phyloP scores from a whole-genome alignment of 2,329 filamentous ascomycete species.

The Colletotrichum zoysiae region DNA sequence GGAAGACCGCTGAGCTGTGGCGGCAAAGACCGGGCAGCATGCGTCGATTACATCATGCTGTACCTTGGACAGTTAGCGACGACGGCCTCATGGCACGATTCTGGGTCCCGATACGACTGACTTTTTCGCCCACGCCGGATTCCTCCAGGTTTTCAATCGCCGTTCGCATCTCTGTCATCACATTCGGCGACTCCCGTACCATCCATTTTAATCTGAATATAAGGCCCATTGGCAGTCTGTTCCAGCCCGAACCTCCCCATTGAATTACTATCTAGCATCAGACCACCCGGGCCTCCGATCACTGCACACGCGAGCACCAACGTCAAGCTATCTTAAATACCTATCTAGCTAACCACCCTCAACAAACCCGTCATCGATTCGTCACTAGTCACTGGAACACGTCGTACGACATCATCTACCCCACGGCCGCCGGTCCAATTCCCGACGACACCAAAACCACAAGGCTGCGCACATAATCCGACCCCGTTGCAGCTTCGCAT shows the following conservation, averaged over 20 bases:
- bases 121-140: constrained; percentile 31
- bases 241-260: not conserved
- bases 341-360: not conserved
- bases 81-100: constrained; percentile 40
- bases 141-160: constrained; percentile 34
- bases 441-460: constrained; percentile 22
- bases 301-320: constrained; percentile 12
- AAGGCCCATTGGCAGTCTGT: constrained; percentile 17
- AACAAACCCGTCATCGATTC: constrained; percentile 35
- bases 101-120: constrained; percentile 25
- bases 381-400: constrained; percentile 27
- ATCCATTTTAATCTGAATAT: constrained; percentile 17
- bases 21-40: constrained; percentile 38
- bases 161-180: constrained; percentile 27
- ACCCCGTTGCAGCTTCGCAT: constrained; percentile 22
- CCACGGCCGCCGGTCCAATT: constrained; percentile 25
- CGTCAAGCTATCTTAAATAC: constrained; percentile 7
- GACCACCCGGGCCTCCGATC: not conserved
- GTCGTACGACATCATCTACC: constrained; percentile 37
- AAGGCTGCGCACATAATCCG: constrained; percentile 18
- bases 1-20: constrained; percentile 3
- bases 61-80: not conserved
- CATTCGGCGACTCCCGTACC: not conserved
- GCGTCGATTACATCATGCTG: constrained; percentile 41
- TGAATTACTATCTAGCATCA: not conserved